These are phyloP conservation scores for Magnusiomyces sp. DNA, from an alignment of 1,139 yeast species.

Conservation along the genomic window DNA sequence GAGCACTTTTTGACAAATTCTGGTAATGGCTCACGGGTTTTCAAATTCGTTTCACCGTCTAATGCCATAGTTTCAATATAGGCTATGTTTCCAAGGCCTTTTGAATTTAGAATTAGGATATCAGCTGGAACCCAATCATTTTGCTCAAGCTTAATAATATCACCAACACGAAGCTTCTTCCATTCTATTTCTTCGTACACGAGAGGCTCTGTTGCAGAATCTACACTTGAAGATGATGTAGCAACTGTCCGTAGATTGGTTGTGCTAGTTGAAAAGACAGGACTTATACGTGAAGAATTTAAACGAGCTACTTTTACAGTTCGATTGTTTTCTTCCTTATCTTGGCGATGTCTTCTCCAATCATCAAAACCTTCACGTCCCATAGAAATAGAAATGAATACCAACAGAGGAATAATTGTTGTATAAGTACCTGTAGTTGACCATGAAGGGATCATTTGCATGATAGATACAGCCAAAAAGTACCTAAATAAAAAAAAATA, in stretches of 20 bases:
- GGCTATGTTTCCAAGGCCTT: conserved; percentile 55
- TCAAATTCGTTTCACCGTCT: conserved; percentile 93
- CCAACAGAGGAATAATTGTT: conserved; percentile 77
- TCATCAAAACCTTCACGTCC: conserved; percentile 92
- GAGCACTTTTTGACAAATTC: conserved; percentile 46
- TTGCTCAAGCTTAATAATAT: conserved; percentile 58
- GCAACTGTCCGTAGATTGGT: not conserved
- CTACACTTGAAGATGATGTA: not conserved
- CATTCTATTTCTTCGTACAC: conserved; percentile 42
- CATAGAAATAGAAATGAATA: conserved; percentile 86
- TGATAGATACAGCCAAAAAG: conserved; percentile 76
- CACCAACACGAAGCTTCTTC: conserved; percentile 81
- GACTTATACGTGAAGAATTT: not conserved
- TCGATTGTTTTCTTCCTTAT: conserved; percentile 74
- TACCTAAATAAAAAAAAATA: conserved; percentile 25
- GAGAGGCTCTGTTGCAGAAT: conserved; percentile 18
- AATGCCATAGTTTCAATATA: conserved; percentile 94
- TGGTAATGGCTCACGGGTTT: conserved; percentile 59
- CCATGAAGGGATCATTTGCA: conserved; percentile 97
- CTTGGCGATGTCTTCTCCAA: conserved; percentile 77
- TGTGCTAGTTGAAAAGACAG: conserved; percentile 1
- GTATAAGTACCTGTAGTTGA: conserved; percentile 96
- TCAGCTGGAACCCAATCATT: conserved; percentile 97
- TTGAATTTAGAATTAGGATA: conserved; percentile 58
- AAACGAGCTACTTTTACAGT: conserved; percentile 35